Conservation (phyloP, 306 rosid genomes). For the Vigna hirtella region DNA sequence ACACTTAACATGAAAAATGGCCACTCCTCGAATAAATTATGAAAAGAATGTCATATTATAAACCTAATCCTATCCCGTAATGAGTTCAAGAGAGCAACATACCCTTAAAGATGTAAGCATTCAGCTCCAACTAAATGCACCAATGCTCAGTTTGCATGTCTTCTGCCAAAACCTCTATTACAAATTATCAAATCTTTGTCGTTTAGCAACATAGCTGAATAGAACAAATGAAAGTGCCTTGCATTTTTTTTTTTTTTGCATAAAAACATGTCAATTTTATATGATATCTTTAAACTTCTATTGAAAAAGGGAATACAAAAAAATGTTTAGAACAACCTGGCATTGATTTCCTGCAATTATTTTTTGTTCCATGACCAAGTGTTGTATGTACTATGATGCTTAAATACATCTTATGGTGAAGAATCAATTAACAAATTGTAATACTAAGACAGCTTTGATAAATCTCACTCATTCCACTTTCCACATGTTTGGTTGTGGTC, state of each 20-base stretch:
- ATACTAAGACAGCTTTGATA: slow-evolving; percentile 14
- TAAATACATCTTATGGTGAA: slow-evolving; percentile 7
- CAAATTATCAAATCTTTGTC: background rate
- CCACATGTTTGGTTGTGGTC: background rate
- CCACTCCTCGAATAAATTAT: slow-evolving; percentile 1
- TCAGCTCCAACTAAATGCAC: slow-evolving; percentile 12
- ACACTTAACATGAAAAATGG: background rate
- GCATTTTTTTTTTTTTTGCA: background rate
- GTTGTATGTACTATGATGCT: background rate
- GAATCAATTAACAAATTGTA: slow-evolving; percentile 6
- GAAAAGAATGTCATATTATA: background rate
- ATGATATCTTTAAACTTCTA: background rate
- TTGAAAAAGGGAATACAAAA: background rate
- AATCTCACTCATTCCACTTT: background rate
- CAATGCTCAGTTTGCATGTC: background rate
- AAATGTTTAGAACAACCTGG: background rate
- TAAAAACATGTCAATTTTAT: background rate
- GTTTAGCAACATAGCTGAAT: background rate
- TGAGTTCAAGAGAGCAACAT: background rate
- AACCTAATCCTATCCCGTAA: background rate
- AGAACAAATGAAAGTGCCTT: background rate
- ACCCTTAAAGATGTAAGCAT: slow-evolving; percentile 6
- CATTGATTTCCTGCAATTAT: background rate
- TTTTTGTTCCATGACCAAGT: background rate
- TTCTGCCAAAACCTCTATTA: background rate